Percentiles rank a stretch among this genome's conserved stretches.
Evolutionary conservation across 331 rosid species (phyloP).

Genomic region (Cydonia oblonga): DNA sequence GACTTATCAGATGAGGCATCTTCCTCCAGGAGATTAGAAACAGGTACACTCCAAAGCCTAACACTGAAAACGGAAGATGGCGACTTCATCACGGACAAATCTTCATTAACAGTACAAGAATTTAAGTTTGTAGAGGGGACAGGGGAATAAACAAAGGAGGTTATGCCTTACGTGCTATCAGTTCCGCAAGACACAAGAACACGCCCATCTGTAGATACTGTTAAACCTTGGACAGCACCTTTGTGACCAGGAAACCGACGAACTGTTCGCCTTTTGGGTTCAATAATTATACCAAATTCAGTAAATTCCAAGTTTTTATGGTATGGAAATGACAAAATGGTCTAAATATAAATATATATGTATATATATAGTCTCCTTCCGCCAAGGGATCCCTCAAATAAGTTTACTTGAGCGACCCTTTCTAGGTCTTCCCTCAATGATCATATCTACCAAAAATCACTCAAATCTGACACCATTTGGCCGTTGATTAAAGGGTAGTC

Average conservation of each 20-base stretch:
- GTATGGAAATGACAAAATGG: neutral
- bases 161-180: constrained; percentile 64
- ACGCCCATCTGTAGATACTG: constrained; percentile 67
- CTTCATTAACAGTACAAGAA: neutral
- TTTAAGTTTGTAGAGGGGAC: neutral
- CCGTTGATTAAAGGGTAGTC: no score
- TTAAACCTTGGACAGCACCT: constrained; percentile 84
- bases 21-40: constrained; percentile 32
- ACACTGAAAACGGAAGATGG: constrained; percentile 31
- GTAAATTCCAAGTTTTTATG: neutral
- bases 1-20: constrained; percentile 25
- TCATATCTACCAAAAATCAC: no score
- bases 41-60: constrained; percentile 76
- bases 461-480: no score
- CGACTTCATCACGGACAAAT: neutral
- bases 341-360: neutral
- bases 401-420: no score
- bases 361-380: no score
- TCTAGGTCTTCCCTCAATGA: no score
- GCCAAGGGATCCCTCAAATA: no score
- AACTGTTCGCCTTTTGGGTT: constrained; percentile 41
- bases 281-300: neutral
- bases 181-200: constrained; percentile 84
- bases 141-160: neutral
- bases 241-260: constrained; percentile 82